These are phyloP conservation scores for Coffea canephora DNA, from an alignment of 257 asterid species.

Conservation along the genomic window DNA sequence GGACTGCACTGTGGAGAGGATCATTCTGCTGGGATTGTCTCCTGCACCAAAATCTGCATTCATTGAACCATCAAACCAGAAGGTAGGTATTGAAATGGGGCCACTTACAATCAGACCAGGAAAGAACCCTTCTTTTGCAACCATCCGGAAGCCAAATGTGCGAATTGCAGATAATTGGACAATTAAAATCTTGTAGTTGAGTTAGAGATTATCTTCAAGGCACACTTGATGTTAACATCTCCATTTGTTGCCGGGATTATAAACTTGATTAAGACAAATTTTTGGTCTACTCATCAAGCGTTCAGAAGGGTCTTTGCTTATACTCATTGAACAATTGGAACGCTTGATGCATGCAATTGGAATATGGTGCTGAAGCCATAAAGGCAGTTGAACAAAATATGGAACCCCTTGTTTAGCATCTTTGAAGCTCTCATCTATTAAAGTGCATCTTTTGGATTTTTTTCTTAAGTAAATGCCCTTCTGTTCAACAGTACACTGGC, in stretches of 20 bases:
- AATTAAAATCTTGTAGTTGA: constrained; percentile 50
- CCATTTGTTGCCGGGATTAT: neutral
- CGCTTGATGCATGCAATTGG: neutral
- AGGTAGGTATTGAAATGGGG: constrained; percentile 54
- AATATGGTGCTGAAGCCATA: neutral
- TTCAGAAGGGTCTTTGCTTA: neutral
- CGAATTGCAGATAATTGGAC: constrained; percentile 66
- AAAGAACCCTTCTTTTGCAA: constrained; percentile 32
- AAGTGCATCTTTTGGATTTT: no score
- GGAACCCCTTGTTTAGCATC: neutral
- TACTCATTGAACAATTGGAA: neutral
- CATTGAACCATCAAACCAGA: constrained; percentile 57
- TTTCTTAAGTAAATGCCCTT: no score
- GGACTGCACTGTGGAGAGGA: constrained; percentile 65
- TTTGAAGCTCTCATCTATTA: neutral
- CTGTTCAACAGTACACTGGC: neutral
- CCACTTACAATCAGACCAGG: constrained; percentile 61
- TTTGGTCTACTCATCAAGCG: neutral
- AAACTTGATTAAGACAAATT: neutral
- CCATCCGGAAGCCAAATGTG: constrained; percentile 81
- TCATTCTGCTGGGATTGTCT: constrained; percentile 59
- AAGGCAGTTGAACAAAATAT: neutral
- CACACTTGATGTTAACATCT: neutral
- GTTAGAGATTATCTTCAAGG: neutral
- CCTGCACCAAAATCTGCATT: constrained; percentile 51